Percentiles rank a stretch among this genome's conserved stretches.
These are phyloP conservation scores for Paraphoma sp. DNA, from an alignment of 2,329 filamentous ascomycete genomes.

Conservation along the genomic window DNA sequence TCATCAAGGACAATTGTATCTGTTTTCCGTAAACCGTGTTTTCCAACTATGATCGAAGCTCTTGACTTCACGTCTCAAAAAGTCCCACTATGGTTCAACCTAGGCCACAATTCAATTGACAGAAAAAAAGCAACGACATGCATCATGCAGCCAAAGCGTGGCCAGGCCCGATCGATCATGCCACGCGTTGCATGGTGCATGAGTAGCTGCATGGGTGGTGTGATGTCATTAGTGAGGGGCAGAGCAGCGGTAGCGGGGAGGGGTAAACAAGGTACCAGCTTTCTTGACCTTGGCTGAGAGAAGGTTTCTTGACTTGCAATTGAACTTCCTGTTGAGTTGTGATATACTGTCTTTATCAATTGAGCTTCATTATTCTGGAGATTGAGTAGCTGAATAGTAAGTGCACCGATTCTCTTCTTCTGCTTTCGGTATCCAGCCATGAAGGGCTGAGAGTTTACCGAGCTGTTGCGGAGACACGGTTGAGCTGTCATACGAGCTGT, in stretches of 20 bases:
- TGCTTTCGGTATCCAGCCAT: too few species aligned
- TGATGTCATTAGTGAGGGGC: conserved; percentile 24
- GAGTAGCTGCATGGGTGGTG: conserved; percentile 2
- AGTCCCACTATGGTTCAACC: too few species aligned
- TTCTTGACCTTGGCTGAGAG: not conserved
- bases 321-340: not conserved
- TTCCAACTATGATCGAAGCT: too few species aligned
- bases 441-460: too few species aligned
- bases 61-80: too few species aligned
- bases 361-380: not conserved
- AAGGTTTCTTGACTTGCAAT: not conserved
- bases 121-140: too few species aligned
- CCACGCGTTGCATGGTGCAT: not conserved
- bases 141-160: not conserved
- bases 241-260: conserved; percentile 6
- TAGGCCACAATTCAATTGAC: too few species aligned
- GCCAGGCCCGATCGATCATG: not conserved
- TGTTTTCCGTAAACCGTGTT: too few species aligned
- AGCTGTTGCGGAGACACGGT: too few species aligned
- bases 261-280: conserved; percentile 10
- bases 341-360: not conserved
- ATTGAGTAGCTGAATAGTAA: not conserved
- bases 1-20: too few species aligned
- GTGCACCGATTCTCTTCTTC: not conserved
- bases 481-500: too few species aligned